phyloP scores from a whole-genome alignment of 768 basidiomycete species.

The Amanita exitialis region DNA sequence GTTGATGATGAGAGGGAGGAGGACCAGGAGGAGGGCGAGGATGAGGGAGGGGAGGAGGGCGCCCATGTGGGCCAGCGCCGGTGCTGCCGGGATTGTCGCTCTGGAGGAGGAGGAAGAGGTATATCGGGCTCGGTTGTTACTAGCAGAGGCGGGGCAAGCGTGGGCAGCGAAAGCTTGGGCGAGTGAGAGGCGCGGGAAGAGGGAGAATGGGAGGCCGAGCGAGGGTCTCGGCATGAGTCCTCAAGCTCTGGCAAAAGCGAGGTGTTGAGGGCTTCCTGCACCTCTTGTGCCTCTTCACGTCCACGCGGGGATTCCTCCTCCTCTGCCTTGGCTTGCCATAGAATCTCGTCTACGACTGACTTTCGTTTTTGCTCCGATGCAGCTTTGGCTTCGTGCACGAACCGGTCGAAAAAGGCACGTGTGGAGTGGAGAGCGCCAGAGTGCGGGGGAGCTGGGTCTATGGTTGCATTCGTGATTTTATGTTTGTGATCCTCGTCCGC shows the following conservation, averaged over 20 bases:
- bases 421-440: conserved; percentile 15
- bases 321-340: conserved; percentile 20
- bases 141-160: conserved; percentile 28
- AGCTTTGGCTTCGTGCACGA: conserved; percentile 45
- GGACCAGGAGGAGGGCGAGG: too few species aligned
- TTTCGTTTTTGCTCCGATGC: conserved; percentile 42
- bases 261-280: too few species aligned
- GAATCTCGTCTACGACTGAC: conserved; percentile 51
- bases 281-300: background rate
- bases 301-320: background rate
- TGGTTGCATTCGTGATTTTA: background rate
- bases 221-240: conserved; percentile 3
- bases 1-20: too few species aligned
- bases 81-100: background rate
- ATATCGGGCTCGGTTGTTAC: conserved; percentile 6
- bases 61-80: too few species aligned
- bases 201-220: conserved; percentile 15
- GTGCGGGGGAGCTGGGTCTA: background rate
- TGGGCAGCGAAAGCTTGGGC: conserved; percentile 21
- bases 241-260: too few species aligned
- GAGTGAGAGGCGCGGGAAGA: conserved; percentile 20
- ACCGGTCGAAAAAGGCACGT: conserved; percentile 49
- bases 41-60: too few species aligned
- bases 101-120: background rate
- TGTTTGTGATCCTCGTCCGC: background rate